phyloP scores from a whole-genome alignment of 371 early-diverging fungal species.

The Funneliformis caledonium region DNA sequence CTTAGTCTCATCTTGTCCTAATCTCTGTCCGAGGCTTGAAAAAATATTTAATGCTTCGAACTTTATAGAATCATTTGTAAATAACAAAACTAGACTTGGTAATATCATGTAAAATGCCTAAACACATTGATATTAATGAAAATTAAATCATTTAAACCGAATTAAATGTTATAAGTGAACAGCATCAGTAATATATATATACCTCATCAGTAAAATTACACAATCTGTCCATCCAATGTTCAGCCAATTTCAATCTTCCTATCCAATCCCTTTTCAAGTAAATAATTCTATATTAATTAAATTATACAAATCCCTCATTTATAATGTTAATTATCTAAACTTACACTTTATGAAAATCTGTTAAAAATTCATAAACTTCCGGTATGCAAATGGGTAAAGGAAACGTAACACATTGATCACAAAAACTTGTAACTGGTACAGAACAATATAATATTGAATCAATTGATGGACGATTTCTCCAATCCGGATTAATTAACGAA shows the following conservation, averaged over 20 bases:
- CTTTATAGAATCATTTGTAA: conserved; percentile 57
- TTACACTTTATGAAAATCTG: conserved; percentile 63
- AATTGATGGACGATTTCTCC: conserved; percentile 60
- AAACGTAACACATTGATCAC: conserved; percentile 53
- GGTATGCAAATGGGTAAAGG: conserved; percentile 61
- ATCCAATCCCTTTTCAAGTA: conserved; percentile 51
- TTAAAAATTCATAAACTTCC: conserved; percentile 67
- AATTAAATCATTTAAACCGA: background rate
- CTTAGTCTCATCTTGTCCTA: conserved; percentile 62
- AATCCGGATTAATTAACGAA: conserved; percentile 52
- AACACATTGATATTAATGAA: background rate
- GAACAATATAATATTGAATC: conserved; percentile 60
- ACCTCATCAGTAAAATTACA: conserved; percentile 60
- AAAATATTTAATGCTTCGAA: conserved; percentile 60
- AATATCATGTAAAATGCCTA: conserved; percentile 64
- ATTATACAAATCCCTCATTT: background rate
- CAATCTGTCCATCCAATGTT: conserved; percentile 60
- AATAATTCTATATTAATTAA: conserved; percentile 6
- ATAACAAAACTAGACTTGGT: conserved; percentile 62
- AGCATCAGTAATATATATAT: background rate
- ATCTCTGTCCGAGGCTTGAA: conserved; percentile 61
- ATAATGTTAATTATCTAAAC: background rate
- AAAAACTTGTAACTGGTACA: conserved; percentile 53
- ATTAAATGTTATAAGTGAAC: background rate
- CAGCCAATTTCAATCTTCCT: conserved; percentile 55